A percentile compares a stretch with the other conserved stretches of the same genome.
Evolutionary conservation across 495 filamentous ascomycete genomes (phyloP).

Genomic region (Apiosordaria backusii): DNA sequence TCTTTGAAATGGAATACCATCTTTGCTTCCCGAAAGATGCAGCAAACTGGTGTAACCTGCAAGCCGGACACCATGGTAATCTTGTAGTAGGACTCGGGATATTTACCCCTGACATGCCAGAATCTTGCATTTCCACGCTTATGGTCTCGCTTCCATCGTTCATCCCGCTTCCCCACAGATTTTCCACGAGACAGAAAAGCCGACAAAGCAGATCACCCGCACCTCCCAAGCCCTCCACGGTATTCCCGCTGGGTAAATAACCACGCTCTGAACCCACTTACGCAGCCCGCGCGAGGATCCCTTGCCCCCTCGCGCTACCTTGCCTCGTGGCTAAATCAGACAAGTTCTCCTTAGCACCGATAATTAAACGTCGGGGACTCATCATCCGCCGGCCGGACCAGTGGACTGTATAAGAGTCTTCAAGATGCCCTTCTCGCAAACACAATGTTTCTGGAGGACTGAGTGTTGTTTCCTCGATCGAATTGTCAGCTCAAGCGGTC

Average conservation of each 20-base stretch:
- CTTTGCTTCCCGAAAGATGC: too few relatives aligned
- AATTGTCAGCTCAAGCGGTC: background rate
- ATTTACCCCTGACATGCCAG: background rate
- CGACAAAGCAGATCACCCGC: background rate
- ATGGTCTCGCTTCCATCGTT: background rate
- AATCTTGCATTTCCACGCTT: background rate
- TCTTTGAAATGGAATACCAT: background rate
- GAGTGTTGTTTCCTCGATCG: background rate
- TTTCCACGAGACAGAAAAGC: background rate
- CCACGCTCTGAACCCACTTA: background rate
- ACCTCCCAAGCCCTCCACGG: background rate
- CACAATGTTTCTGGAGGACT: conserved; percentile 1
- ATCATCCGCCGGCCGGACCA: conserved; percentile 18
- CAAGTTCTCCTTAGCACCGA: conserved; percentile 4
- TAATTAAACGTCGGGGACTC: conserved; percentile 24
- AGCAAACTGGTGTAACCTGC: too few relatives aligned
- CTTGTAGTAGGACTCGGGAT: background rate
- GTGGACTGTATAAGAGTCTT: conserved; percentile 5
- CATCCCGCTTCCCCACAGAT: conserved; percentile 3
- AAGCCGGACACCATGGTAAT: too few relatives aligned
- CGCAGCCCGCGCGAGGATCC: background rate
- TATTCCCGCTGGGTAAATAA: conserved; percentile 20
- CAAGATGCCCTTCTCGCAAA: background rate
- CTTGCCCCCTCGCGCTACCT: background rate
- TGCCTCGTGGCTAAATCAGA: conserved; percentile 25